These are phyloP conservation scores for Prunus fruticosa DNA, from an alignment of 306 rosid genomes.

Conservation along the genomic window DNA sequence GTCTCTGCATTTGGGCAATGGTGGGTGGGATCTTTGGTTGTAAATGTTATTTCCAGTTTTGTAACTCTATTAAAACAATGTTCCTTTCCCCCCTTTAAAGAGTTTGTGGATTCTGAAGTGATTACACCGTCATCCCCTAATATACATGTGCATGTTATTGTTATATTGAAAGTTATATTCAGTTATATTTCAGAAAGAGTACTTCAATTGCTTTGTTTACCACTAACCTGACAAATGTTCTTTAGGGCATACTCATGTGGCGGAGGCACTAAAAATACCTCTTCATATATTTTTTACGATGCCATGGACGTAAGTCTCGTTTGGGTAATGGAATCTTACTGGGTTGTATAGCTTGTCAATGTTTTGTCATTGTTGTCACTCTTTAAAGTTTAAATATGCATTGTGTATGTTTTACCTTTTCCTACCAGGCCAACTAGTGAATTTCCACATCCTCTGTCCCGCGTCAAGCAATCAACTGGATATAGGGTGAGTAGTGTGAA, in stretches of 20 bases:
- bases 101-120: not conserved
- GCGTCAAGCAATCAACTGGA: constrained; percentile 94
- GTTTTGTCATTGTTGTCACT: constrained; percentile 1
- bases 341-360: constrained; percentile 15
- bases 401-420: constrained; percentile 25
- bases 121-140: not conserved
- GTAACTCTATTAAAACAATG: not conserved
- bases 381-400: constrained; percentile 25
- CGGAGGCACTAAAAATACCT: constrained; percentile 92
- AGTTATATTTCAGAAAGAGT: not conserved
- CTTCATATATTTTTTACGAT: constrained; percentile 95
- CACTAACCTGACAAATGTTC: constrained; percentile 31
- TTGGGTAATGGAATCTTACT: constrained; percentile 37
- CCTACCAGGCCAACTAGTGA: constrained; percentile 90
- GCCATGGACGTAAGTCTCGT: constrained; percentile 99
- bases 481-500: constrained; percentile 62
- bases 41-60: not conserved
- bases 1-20: constrained; percentile 1
- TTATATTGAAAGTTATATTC: not conserved
- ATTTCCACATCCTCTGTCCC: constrained; percentile 97
- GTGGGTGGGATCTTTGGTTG: not conserved
- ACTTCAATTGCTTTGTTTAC: not conserved
- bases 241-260: constrained; percentile 96
- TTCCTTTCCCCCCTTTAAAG: not conserved
- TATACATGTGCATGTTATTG: not conserved